Evolutionary conservation across 495 filamentous ascomycete species (phyloP).

Genomic region (Platismatia glauca): DNA sequence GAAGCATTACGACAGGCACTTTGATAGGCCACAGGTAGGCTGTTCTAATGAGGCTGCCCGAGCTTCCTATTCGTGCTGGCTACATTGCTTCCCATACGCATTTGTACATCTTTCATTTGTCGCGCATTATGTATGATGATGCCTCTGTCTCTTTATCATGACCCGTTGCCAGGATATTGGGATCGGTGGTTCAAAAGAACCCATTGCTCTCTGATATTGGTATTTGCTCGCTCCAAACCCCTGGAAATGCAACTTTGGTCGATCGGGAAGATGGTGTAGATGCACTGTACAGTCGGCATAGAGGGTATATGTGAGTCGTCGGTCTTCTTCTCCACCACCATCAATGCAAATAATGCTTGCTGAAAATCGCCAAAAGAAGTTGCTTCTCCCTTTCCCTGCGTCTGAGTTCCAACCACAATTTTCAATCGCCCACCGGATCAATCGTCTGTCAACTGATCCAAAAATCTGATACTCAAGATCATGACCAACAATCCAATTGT

Average conservation of each 20-base stretch:
- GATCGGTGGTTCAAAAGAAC: not conserved
- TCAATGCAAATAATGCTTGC: conserved; percentile 7
- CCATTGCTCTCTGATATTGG: not conserved
- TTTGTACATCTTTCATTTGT: not conserved
- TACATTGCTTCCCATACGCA: not conserved
- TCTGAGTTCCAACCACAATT: not conserved
- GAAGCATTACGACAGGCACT: not conserved
- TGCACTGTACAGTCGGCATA: conserved; percentile 12
- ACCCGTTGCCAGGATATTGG: not conserved
- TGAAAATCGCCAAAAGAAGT: conserved; percentile 6
- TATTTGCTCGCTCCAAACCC: conserved; percentile 7
- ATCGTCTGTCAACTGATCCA: conserved; percentile 48
- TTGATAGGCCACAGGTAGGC: not conserved
- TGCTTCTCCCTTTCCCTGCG: not conserved
- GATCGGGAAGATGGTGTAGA: conserved; percentile 6
- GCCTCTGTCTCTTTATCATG: not conserved
- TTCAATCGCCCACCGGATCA: conserved; percentile 12
- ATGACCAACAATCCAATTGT: conserved; percentile 92
- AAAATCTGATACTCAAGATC: conserved; percentile 78
- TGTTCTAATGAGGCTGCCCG: not conserved
- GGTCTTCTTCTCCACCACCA: not conserved
- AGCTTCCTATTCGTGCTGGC: not conserved
- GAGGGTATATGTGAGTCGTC: conserved; percentile 17
- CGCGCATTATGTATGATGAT: not conserved
- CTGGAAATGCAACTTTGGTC: conserved; percentile 16